Base-by-base conservation (phyloP, 2,329 filamentous ascomycete species). In the Rhynchosporium agropyri region DNA sequence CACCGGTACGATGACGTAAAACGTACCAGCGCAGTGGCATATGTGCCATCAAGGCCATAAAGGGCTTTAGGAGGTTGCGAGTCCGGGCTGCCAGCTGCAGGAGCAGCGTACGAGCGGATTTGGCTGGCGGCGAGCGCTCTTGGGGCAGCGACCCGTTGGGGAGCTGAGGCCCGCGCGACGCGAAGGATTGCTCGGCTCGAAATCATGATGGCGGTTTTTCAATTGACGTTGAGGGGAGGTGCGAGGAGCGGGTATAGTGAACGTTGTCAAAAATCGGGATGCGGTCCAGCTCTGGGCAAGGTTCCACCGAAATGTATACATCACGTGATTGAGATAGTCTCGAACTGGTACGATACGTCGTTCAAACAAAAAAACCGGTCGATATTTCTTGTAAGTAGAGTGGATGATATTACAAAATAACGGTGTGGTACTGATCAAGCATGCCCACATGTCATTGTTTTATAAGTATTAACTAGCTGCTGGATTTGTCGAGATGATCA, bases 11-110 rank as follows among this genome's bases (percentile, higher is more conserved):
- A 29, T 60, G 10, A 40, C 13, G 12, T 3, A 9, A 15, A 63
- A 78, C 91, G 79, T 94, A 99, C 95, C 88, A 99, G 85, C 83
- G 95, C 95, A 82, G 89, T 92, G 78, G 95, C 95, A 83, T 99
- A 99, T 77, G 94, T 98, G 80, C 95, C 95, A 80, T 98, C 95
- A 76, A 99, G 83, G 74, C 95, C 95, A 81, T 92, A 99, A 76
- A 99, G 86, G 74, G 93, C 86, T 77, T 97, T 84, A 72, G 95
- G 95, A 74, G 94, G 88, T 84, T 91, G 93, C 78, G 87, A 80
- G 66, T 88, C 86, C 74, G 85, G 82, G 67, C 80, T 71, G 61
- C 76, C 77, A 74, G 85, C 79, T n/a, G 57, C 57, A n/a, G 57
- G 57, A 67, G 84, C 80, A 75, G 92, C 92, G 80, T 92, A 97